Base-by-base conservation (phyloP, 495 filamentous ascomycete genomes). In the Astrothelium macrocarpum region DNA sequence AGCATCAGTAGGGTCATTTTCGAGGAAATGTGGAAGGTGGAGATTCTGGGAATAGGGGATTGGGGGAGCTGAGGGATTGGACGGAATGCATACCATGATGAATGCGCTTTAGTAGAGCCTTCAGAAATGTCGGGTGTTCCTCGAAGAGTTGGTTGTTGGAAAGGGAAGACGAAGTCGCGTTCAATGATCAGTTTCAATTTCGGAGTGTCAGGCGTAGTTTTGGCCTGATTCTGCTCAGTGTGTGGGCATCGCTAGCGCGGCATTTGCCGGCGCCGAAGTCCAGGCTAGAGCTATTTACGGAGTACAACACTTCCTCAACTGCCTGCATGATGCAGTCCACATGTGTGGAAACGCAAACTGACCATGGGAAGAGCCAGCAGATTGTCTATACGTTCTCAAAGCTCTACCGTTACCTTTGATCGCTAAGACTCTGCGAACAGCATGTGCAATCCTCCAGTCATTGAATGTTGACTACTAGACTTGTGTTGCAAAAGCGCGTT, bases 81-180 rank as follows among this genome's bases (percentile, higher is more conserved):
- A 61, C 10, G 36, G 34, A 39, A 39, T 16, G n/a, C 18, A 10
- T 66, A 66, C 65, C 65, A 66, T 66, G 42, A 31, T 66, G 45
- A 60, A 18, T 66, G 65, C 53, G 31, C 26, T 58, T 34, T 49
- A n/a, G 16, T 45, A 29, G 20, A 42, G 32, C 32, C 43, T 66
- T 43, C 32, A 36, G 64, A 73, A 70, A 72, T 79, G 82, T 83
- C 81, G 81, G 80, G 78, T 81, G 73, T 76, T 85, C 83, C 83
- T 85, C 83, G 78, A 85, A 85, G 83, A 85, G 82, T 74, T 63
- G 68, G 71, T 71, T 56, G 25, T 5, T 56, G 20, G 25, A 20
- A n/a, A 28, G 25, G 25, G n/a, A 56, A 29, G 25, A 29, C 10
- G 70, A 11, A 64, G 12, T 26, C n/a, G 56, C 43, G 43, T 56